Base-by-base conservation (phyloP, 352 stramenopile species). In the Pythium sp. region DNA sequence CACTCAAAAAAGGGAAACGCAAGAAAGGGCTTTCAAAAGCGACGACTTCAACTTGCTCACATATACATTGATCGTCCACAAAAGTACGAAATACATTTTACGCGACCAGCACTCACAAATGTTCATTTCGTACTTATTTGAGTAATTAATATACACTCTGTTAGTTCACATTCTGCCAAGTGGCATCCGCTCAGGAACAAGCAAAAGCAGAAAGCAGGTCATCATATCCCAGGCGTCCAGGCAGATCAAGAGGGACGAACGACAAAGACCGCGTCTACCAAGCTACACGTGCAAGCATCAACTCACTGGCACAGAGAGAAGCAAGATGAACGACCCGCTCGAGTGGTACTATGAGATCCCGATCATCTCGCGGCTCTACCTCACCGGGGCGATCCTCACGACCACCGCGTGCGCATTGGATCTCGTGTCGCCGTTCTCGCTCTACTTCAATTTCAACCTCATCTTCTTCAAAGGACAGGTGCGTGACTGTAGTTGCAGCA, bases 301-400 rank as follows among this genome's bases (percentile, higher is more conserved):
- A 46, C 57, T 22, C 18, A 20, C 38, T 28, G 57, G 63, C 64
- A 58, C n/a, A 46, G 26, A 63, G n/a, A 55, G 56, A 59, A 26
- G 34, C 26, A 72, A n/a, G 34, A 94, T 94, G 86, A 94, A 94
- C 74, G 87, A 95, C 65, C 86, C 89, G 53, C 79, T 97, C 66
- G 86, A 91, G 74, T 99, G 97, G 97, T 99, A 99, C 81, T 97
- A 98, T 75, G 97, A 99, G 73, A 99, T 99, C 71, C 98, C 98
- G 41, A 69, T 98, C n/a, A 90, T 99, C 71, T 99, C 97, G 43
- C 83, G 97, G 34, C 75, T 99, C 18, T 99, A 99, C 78, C 92
- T 99, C 51, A 99, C 98, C 38, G 93, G 91, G 22, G 95, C 97
- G 20, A 98, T 99, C 75, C 81, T 99, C 62, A 99, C 96, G 24